Base-by-base conservation (phyloP, 805 yeast genomes). In the Candida vaughaniae region DNA sequence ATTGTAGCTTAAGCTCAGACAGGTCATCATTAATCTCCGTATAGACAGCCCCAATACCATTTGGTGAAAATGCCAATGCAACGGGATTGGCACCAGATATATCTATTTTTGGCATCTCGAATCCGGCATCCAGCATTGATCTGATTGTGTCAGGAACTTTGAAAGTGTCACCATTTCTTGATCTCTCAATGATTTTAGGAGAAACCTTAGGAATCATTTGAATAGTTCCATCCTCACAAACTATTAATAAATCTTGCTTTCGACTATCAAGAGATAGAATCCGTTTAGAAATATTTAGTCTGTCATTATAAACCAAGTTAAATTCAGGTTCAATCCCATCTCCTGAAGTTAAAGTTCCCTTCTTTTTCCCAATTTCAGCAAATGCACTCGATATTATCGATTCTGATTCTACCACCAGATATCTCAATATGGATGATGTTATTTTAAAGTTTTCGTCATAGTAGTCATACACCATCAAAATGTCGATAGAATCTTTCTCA, bases 51-150 rank as follows among this genome's bases (percentile, higher is more conserved):
- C 79, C 68, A 9, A 76, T 62, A 28, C 74, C 42, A 42, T 73
- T 74, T 2, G 84, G 82, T 2, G 84, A 77, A 3, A 78, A 48
- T 3, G 69, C 61, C 8, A 66, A 48, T 12, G 62, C 47, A 12
- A 62, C 51, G 6, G 75, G 69, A 12, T 39, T 34, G 4, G 36
- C 35, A 3, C 35, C 27, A 1, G 33, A 18, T 9, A 37, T 16
- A n/a, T 41, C 29, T 3, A 45, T 14, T 19, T 47, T 48, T 0
- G 78, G 74, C 29, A 79, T 66, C 32, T 62, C 55, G 50, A 72
- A 81, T 0, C 85, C 86, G 5, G 75, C 66, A 45, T 80, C 85
- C 20, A 69, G 58, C 3, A 80, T 47, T 0, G 76, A 59, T 3
- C 12, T 26, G n/a, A 36, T 14, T 4, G 12, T 18, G 20, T 22